These are phyloP conservation scores for Fusarium nurragi DNA, from an alignment of 2,329 filamentous ascomycete genomes.

Conservation along the genomic window DNA sequence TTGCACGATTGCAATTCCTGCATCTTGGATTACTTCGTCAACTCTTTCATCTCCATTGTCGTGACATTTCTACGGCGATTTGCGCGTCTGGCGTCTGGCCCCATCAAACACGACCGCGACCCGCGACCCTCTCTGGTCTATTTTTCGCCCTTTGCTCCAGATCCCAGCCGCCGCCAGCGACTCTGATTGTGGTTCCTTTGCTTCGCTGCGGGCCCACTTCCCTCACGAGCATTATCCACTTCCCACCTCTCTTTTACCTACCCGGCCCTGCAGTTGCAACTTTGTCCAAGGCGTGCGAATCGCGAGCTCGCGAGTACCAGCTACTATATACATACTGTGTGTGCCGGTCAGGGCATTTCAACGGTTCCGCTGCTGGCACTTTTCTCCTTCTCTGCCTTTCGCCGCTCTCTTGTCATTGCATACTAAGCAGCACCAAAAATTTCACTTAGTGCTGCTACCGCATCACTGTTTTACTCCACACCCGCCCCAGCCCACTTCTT, in stretches of 20 bases:
- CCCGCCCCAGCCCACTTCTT: conserved; percentile 40
- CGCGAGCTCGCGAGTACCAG: conserved; percentile 32
- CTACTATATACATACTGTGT: conserved; percentile 30
- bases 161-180: conserved; percentile 45
- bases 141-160: conserved; percentile 41
- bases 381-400: conserved; percentile 17
- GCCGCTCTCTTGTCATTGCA: conserved; percentile 25
- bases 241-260: conserved; percentile 29
- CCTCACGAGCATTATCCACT: conserved; percentile 41
- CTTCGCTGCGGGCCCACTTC: conserved; percentile 44
- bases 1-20: conserved; percentile 12
- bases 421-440: conserved; percentile 33
- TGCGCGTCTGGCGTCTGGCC: conserved; percentile 45
- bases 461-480: conserved; percentile 34
- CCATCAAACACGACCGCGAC: conserved; percentile 43
- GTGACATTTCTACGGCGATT: conserved; percentile 35
- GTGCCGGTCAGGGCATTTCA: conserved; percentile 37
- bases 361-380: conserved; percentile 38
- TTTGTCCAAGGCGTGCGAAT: conserved; percentile 27
- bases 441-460: conserved; percentile 32
- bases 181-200: conserved; percentile 43
- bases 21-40: conserved; percentile 9
- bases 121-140: conserved; percentile 40
- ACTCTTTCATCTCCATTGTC: conserved; percentile 17
- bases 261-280: conserved; percentile 19